Conservation (phyloP, 2,329 filamentous ascomycete species). For the Epichloe typhina region DNA sequence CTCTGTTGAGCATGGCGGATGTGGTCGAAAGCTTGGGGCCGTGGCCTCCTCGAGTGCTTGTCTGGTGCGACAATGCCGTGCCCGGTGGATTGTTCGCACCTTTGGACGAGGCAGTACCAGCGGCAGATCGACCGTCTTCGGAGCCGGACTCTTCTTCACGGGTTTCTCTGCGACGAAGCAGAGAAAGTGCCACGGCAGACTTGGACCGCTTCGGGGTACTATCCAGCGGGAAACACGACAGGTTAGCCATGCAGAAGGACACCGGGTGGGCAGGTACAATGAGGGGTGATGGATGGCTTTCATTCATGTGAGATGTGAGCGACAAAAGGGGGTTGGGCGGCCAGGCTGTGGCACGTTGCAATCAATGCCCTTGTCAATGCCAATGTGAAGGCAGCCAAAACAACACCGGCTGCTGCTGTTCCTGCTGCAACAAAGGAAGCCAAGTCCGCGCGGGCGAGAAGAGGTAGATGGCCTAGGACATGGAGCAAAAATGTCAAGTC, state of each 20-base stretch:
- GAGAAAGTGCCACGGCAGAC: conserved; percentile 35
- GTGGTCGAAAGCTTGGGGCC: conserved; percentile 33
- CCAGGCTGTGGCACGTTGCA: background rate
- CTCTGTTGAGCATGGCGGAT: conserved; percentile 27
- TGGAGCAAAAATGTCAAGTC: background rate
- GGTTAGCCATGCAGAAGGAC: conserved; percentile 1
- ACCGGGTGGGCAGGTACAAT: too few species aligned
- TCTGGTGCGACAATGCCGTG: conserved; percentile 24
- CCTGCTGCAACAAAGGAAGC: background rate
- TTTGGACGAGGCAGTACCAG: conserved; percentile 20
- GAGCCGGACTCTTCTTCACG: conserved; percentile 39
- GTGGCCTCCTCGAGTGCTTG: conserved; percentile 29
- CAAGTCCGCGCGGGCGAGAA: background rate
- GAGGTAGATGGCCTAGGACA: background rate
- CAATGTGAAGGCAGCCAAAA: background rate
- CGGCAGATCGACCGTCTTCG: conserved; percentile 33
- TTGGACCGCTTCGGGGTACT: conserved; percentile 39
- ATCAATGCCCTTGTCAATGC: background rate
- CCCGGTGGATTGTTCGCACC: conserved; percentile 17
- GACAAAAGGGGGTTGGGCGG: background rate
- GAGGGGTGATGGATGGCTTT: background rate
- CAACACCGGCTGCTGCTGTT: background rate
- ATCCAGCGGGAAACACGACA: background rate
- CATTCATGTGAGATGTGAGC: background rate
- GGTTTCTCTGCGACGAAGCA: conserved; percentile 40